These are phyloP conservation scores for Tuber umbilicatum DNA, from an alignment of 495 filamentous ascomycete species.

Conservation along the genomic window DNA sequence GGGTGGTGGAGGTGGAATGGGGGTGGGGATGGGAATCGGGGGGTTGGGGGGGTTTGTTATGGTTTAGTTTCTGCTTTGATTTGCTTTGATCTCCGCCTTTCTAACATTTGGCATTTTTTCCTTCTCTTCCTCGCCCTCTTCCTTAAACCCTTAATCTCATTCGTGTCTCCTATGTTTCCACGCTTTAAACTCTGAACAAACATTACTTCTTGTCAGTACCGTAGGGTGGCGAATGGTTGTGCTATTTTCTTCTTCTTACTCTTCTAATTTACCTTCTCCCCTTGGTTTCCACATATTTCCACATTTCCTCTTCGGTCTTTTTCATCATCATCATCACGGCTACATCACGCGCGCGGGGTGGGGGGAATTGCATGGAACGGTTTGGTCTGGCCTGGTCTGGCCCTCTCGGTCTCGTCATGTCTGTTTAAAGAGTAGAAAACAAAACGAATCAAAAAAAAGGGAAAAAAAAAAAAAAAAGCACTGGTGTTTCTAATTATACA, in stretches of 20 bases:
- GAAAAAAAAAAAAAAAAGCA: background rate
- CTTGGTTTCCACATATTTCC: background rate
- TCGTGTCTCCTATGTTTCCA: background rate
- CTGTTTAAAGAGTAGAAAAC: background rate
- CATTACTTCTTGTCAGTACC: constrained; percentile 3
- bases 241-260: background rate
- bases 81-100: background rate
- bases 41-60: constrained; percentile 32
- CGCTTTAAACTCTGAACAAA: background rate
- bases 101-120: background rate
- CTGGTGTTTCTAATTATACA: background rate
- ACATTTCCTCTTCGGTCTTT: background rate
- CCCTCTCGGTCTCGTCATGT: background rate
- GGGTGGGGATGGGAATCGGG: constrained; percentile 6
- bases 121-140: background rate
- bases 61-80: constrained; percentile 12
- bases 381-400: background rate
- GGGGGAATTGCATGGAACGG: background rate
- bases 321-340: background rate
- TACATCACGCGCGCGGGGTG: background rate
- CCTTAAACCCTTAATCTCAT: background rate
- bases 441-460: no score
- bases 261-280: background rate
- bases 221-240: constrained; percentile 3
- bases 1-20: constrained; percentile 14